Evolutionary conservation across 1,284 basidiomycete species (phyloP).

Genomic region (Rhodotorula mucilaginosa): DNA sequence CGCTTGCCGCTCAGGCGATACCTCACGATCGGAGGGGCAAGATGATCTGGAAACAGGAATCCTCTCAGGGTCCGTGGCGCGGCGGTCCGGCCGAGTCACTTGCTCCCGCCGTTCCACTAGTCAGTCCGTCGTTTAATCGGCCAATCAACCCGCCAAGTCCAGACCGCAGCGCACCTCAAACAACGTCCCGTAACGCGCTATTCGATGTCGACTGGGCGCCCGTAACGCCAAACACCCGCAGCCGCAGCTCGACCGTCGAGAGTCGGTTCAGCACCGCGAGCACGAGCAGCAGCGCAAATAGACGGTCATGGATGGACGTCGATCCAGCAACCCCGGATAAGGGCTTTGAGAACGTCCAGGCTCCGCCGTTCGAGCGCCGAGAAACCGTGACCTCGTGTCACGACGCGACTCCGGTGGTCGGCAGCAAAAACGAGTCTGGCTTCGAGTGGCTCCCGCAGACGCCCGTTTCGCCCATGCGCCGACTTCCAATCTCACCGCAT

Average conservation of each 20-base stretch:
- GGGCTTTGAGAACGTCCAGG: too few species aligned
- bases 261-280: conserved; percentile 3
- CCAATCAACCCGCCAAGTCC: neutral
- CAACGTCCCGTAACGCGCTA: conserved; percentile 12
- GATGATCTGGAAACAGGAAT: too few species aligned
- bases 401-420: conserved; percentile 6
- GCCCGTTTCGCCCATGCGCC: neutral
- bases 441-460: conserved; percentile 1
- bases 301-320: conserved; percentile 22
- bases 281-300: neutral
- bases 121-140: neutral
- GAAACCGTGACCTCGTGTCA: neutral
- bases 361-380: neutral
- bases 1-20: too few species aligned
- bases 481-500: neutral
- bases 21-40: too few species aligned
- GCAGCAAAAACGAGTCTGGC: neutral
- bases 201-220: conserved; percentile 33
- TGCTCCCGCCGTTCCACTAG: too few species aligned
- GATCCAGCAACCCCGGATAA: neutral
- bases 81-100: too few species aligned
- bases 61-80: too few species aligned
- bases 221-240: conserved; percentile 18
- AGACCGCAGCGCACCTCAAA: neutral
- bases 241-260: conserved; percentile 22